phyloP scores from a whole-genome alignment of 1,284 basidiomycete genomes.

The Tilletia setariae region DNA sequence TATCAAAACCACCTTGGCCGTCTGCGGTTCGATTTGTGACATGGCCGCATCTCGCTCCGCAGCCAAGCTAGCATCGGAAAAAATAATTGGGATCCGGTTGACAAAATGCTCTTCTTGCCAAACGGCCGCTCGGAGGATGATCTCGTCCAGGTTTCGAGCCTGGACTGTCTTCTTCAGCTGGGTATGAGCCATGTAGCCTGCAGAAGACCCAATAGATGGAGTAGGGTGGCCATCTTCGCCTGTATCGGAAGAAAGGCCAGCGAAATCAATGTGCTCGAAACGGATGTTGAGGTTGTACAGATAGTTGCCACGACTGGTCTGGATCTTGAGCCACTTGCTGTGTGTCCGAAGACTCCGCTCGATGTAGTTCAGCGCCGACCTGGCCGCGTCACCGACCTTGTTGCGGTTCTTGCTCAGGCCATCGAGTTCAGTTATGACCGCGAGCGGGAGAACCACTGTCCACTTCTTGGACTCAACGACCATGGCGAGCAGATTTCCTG shows the following conservation, averaged over 20 bases:
- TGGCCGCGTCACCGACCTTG: constrained; percentile 63
- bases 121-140: constrained; percentile 82
- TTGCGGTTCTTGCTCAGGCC: constrained; percentile 71
- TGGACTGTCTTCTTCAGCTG: constrained; percentile 47
- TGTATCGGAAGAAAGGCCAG: constrained; percentile 7
- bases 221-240: constrained; percentile 8
- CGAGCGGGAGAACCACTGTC: constrained; percentile 77
- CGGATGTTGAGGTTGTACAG: constrained; percentile 76
- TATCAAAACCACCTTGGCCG: constrained; percentile 79
- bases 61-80: constrained; percentile 48
- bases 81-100: constrained; percentile 71
- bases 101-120: constrained; percentile 92
- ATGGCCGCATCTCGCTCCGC: constrained; percentile 10
- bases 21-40: constrained; percentile 56
- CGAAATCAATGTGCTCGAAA: constrained; percentile 77
- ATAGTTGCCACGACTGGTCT: constrained; percentile 92
- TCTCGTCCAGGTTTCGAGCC: constrained; percentile 85
- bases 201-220: background rate
- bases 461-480: constrained; percentile 77
- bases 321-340: constrained; percentile 77
- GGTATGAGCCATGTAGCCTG: background rate
- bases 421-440: constrained; percentile 90
- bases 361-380: constrained; percentile 71
- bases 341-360: constrained; percentile 71
- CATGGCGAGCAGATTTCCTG: constrained; percentile 53